Evolutionary conservation across 1,139 yeast genomes (phyloP).

Genomic region (Debaryomyces psychrophilus): DNA sequence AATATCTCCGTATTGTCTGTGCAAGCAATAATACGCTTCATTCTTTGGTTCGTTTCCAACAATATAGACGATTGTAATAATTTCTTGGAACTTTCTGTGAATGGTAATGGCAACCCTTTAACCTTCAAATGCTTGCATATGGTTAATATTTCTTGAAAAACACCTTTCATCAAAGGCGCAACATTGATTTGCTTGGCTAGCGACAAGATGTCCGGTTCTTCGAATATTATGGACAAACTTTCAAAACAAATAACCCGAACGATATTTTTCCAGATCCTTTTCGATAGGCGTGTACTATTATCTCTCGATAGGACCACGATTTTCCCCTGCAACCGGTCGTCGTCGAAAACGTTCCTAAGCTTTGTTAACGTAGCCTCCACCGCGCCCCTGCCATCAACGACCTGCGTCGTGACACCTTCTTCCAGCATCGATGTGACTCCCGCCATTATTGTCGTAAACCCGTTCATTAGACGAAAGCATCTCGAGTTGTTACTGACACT

Average conservation of each 20-base stretch:
- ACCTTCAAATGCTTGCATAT: constrained; percentile 14
- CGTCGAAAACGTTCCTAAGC: constrained; percentile 2
- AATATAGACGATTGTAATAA: constrained; percentile 18
- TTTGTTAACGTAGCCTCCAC: constrained; percentile 3
- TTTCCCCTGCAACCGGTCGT: neutral
- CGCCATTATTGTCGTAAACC: constrained; percentile 7
- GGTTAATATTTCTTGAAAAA: constrained; percentile 23
- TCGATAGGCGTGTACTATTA: constrained; percentile 9
- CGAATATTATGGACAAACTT: constrained; percentile 25
- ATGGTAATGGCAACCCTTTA: constrained; percentile 14
- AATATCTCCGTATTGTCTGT: constrained; percentile 13
- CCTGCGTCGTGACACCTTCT: neutral
- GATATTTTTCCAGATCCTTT: constrained; percentile 19
- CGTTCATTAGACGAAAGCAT: constrained; percentile 13
- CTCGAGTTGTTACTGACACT: constrained; percentile 11
- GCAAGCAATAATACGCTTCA: constrained; percentile 10
- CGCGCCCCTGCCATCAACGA: constrained; percentile 5
- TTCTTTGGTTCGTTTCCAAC: constrained; percentile 15
- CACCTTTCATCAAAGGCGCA: constrained; percentile 23
- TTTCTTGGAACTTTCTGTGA: constrained; percentile 15
- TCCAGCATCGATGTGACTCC: constrained; percentile 11
- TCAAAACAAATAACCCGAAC: constrained; percentile 21
- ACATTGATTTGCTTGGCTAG: constrained; percentile 16
- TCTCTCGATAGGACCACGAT: constrained; percentile 6
- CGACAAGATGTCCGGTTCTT: constrained; percentile 21